Evolutionary conservation across 2,329 filamentous ascomycete species (phyloP).

Genomic region (Ceratocystis huliohia): DNA sequence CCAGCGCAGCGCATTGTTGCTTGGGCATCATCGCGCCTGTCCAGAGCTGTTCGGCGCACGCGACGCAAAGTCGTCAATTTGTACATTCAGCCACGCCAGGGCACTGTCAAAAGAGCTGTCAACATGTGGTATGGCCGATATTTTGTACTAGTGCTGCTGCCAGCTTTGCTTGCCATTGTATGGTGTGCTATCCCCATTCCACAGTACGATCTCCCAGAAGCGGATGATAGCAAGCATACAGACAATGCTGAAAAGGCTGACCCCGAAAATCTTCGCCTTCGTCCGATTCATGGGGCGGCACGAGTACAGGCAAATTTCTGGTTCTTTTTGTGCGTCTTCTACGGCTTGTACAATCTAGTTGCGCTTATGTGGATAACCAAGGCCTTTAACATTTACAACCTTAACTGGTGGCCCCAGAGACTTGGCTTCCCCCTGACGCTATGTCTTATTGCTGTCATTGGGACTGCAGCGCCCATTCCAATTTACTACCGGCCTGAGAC

Average conservation of each 20-base stretch:
- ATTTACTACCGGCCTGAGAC: slow-evolving; percentile 44
- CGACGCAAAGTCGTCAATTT: slow-evolving; percentile 36
- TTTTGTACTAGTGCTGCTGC: slow-evolving; percentile 47
- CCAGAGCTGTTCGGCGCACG: slow-evolving; percentile 22
- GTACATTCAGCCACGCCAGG: slow-evolving; percentile 48
- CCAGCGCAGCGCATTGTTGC: not conserved
- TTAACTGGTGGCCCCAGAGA: slow-evolving; percentile 58
- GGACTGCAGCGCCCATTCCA: slow-evolving; percentile 46
- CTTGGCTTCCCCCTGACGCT: slow-evolving; percentile 54
- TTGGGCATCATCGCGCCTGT: slow-evolving; percentile 23
- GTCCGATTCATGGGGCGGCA: slow-evolving; percentile 50
- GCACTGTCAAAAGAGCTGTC: slow-evolving; percentile 44
- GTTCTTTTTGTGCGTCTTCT: slow-evolving; percentile 60
- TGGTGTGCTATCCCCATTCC: slow-evolving; percentile 57
- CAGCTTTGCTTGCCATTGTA: slow-evolving; percentile 45
- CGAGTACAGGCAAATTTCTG: slow-evolving; percentile 56
- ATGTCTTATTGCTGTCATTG: slow-evolving; percentile 47
- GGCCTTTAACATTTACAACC: slow-evolving; percentile 56
- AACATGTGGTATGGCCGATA: slow-evolving; percentile 53
- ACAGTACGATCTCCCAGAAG: slow-evolving; percentile 42
- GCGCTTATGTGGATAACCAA: slow-evolving; percentile 60
- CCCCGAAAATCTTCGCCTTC: slow-evolving; percentile 23
- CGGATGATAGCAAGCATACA: slow-evolving; percentile 25
- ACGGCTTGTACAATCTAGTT: slow-evolving; percentile 55
- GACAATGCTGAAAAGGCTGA: slow-evolving; percentile 23